Evolutionary conservation across 2,329 filamentous ascomycete species (phyloP).

Genomic region (Ophiostoma australiae): DNA sequence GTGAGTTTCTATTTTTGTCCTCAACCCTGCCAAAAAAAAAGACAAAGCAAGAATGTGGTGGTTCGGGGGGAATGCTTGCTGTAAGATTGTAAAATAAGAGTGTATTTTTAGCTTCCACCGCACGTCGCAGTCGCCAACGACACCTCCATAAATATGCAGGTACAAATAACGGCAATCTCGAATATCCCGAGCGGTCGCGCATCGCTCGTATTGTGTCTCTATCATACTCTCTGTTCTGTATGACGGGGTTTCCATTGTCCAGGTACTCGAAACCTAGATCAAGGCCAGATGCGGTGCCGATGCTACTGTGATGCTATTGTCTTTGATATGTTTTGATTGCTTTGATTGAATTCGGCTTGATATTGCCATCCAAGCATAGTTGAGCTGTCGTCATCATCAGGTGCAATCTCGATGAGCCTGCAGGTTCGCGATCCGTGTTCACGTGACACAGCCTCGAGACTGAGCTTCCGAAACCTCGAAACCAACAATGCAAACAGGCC

Average conservation of each 20-base stretch:
- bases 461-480: not conserved
- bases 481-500: not conserved
- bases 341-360: no score
- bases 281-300: not conserved
- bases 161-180: conserved; percentile 7
- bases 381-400: no score
- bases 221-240: not conserved
- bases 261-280: not conserved
- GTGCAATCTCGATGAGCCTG: not conserved
- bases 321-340: no score
- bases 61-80: not conserved
- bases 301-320: not conserved
- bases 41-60: not conserved
- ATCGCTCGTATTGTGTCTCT: not conserved
- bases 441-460: conserved; percentile 5
- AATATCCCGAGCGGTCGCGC: not conserved
- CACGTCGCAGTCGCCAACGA: not conserved
- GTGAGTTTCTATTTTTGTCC: conserved; percentile 10
- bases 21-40: conserved; percentile 8
- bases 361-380: not conserved
- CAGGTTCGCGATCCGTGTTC: not conserved
- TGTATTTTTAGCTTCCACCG: not conserved
- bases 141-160: conserved; percentile 10
- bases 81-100: not conserved
- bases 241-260: not conserved